Conservation (phyloP, 345 rosid species). For the Arabidopsis arenosa region DNA sequence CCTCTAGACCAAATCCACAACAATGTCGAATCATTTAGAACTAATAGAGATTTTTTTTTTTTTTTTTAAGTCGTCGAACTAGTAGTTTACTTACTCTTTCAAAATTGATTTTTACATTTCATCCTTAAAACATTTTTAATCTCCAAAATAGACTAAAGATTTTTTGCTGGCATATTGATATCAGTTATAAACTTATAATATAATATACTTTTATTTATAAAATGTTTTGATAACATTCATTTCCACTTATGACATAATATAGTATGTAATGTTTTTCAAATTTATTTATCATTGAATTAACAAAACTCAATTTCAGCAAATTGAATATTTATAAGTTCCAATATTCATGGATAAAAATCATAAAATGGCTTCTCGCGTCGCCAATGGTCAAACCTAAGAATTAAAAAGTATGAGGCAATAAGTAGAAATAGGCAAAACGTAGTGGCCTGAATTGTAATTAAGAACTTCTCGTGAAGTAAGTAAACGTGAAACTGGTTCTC, state of each 20-base stretch:
- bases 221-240: too few species aligned
- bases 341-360: not conserved
- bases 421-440: not conserved
- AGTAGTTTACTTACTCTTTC: not conserved
- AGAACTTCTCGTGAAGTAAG: slow-evolving; percentile 25
- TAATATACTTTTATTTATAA: too few species aligned
- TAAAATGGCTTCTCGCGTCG: slow-evolving; percentile 14
- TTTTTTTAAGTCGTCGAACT: too few species aligned
- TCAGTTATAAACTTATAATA: too few species aligned
- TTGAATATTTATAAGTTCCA: not conserved
- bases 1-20: slow-evolving; percentile 4
- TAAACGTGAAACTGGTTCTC: slow-evolving; percentile 31
- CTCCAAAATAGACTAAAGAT: too few species aligned
- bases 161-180: too few species aligned
- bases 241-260: too few species aligned
- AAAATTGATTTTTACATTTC: not conserved
- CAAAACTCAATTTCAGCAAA: not conserved
- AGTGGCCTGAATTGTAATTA: slow-evolving; percentile 25
- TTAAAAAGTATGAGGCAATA: not conserved
- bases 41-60: too few species aligned
- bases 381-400: not conserved
- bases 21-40: slow-evolving; percentile 3
- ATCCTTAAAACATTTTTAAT: not conserved
- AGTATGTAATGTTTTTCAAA: too few species aligned
- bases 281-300: too few species aligned